Evolutionary conservation across 2,329 filamentous ascomycete species (phyloP), one percentile per base, ranked within the genome.

Genomic region (Fusarium palustre): DNA sequence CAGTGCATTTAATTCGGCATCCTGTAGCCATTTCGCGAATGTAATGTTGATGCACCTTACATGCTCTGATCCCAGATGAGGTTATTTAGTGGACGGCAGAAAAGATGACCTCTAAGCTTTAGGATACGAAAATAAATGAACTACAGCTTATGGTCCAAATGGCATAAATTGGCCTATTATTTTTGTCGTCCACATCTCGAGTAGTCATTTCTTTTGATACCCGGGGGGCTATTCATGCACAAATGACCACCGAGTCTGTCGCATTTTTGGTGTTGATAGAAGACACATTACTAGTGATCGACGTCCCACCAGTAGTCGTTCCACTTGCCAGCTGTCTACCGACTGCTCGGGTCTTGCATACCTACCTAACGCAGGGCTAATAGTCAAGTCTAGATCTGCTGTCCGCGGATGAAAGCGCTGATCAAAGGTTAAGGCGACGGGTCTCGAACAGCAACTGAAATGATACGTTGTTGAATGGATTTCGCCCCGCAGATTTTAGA

Each of bases 171-270:
- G n/a, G n/a, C n/a, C n/a, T n/a, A n/a, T n/a, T n/a, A n/a, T n/a
- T n/a, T n/a, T n/a, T n/a, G n/a, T n/a, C n/a, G n/a, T n/a, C n/a
- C n/a, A n/a, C n/a, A n/a, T n/a, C n/a, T n/a, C n/a, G n/a, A n/a
- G n/a, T n/a, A n/a, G n/a, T n/a, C n/a, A n/a, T n/a, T n/a, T n/a
- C n/a, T n/a, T n/a, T n/a, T n/a, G n/a, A n/a, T n/a, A n/a, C n/a
- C n/a, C n/a, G n/a, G n/a, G n/a, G n/a, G n/a, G n/a, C n/a, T 38
- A 39, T 39, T 28, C 4, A 22, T 39, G 4, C 8, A 7, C 2
- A 8, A 11, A 0, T 28, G 7, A 20, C 1, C 5, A 20, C 13
- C 1, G 12, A 4, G 4, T 39, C 2, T 25, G 2, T 16, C 4
- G 12, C 6, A 22, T 39, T 39, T 2, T 2, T 50, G 48, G 48